These are phyloP conservation scores for Cryphonectria nitschkei DNA, from an alignment of 2,329 filamentous ascomycete species.

Conservation along the genomic window DNA sequence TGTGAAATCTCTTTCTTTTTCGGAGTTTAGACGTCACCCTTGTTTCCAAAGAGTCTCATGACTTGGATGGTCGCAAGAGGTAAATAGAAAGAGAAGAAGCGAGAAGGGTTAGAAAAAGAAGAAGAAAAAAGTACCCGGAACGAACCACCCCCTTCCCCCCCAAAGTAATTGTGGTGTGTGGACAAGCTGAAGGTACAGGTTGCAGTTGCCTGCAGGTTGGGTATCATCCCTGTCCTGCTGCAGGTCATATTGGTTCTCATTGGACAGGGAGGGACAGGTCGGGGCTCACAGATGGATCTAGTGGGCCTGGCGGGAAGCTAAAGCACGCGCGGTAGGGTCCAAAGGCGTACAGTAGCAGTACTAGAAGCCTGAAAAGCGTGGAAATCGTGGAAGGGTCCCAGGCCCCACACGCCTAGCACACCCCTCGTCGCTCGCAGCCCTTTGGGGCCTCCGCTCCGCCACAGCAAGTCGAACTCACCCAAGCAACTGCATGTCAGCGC, in stretches of 20 bases:
- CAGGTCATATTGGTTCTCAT: neutral
- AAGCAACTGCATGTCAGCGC: neutral
- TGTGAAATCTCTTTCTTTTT: neutral
- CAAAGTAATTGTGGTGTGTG: neutral
- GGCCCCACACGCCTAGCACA: neutral
- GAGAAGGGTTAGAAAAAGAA: neutral
- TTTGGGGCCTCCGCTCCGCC: neutral
- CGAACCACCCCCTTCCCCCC: neutral
- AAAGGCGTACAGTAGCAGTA: neutral
- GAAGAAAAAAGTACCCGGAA: neutral
- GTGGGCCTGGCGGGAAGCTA: conserved; percentile 7
- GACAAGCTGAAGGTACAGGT: conserved; percentile 7
- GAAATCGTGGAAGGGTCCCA: neutral
- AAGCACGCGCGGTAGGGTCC: neutral
- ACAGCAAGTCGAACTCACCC: neutral
- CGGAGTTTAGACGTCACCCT: neutral
- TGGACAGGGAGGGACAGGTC: neutral
- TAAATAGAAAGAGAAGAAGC: neutral
- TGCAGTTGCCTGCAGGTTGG: conserved; percentile 3
- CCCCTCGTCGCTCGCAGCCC: neutral
- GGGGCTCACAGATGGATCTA: neutral
- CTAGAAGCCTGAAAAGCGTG: neutral
- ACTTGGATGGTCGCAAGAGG: neutral
- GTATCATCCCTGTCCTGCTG: neutral
- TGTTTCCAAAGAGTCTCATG: neutral